These are phyloP conservation scores for Candida railenensis DNA, from an alignment of 805 yeast genomes.

Conservation along the genomic window DNA sequence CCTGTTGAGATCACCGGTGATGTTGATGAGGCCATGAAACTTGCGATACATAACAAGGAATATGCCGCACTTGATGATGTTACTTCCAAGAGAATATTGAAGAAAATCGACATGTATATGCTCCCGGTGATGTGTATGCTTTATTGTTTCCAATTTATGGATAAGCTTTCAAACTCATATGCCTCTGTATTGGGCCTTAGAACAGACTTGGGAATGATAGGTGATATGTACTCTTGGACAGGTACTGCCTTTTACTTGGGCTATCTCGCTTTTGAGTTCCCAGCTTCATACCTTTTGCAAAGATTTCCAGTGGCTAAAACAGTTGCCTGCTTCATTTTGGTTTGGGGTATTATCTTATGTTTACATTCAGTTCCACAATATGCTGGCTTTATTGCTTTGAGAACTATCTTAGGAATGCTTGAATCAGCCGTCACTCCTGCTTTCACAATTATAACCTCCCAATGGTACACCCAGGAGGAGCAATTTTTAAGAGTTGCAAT, in stretches of 20 bases:
- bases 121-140: constrained; percentile 25
- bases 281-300: constrained; percentile 49
- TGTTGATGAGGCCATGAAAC: constrained; percentile 40
- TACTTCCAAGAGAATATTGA: constrained; percentile 14
- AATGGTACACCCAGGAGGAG: constrained; percentile 35
- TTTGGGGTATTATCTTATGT: constrained; percentile 62
- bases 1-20: constrained; percentile 4
- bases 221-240: constrained; percentile 36
- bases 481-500: constrained; percentile 31
- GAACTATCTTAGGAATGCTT: constrained; percentile 38
- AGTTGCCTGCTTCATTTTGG: constrained; percentile 45
- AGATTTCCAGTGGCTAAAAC: constrained; percentile 56
- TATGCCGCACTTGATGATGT: constrained; percentile 3
- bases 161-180: constrained; percentile 37
- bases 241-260: constrained; percentile 51
- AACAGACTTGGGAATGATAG: constrained; percentile 33
- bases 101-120: constrained; percentile 23
- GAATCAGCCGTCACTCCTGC: constrained; percentile 42
- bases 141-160: constrained; percentile 32
- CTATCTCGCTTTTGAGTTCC: constrained; percentile 56
- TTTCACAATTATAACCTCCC: constrained; percentile 34
- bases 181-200: constrained; percentile 39
- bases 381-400: constrained; percentile 38
- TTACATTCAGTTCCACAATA: constrained; percentile 50
- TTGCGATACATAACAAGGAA: constrained; percentile 20